phyloP scores from a whole-genome alignment of 148 eudicot species.

The Agrostemma githago region DNA sequence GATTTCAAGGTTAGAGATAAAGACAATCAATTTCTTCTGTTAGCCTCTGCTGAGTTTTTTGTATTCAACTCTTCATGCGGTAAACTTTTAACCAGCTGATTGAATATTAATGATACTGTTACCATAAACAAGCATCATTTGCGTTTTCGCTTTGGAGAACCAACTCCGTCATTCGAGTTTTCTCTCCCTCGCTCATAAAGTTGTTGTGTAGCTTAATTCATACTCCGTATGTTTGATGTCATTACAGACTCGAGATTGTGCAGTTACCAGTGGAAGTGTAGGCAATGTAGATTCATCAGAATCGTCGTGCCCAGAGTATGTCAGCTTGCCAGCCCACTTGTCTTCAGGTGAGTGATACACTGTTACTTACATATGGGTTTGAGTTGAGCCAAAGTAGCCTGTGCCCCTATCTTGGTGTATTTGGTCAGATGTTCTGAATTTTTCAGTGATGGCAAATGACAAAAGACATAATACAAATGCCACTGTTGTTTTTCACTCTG shows the following conservation, averaged over 20 bases:
- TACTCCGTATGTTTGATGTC: not conserved
- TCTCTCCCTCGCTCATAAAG: not conserved
- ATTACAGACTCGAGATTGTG: slow-evolving; percentile 82
- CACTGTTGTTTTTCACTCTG: no score
- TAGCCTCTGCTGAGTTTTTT: not conserved
- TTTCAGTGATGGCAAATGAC: not conserved
- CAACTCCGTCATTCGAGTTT: no score
- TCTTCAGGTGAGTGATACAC: slow-evolving; percentile 45
- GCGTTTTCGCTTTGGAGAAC: not conserved
- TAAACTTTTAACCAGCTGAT: not conserved
- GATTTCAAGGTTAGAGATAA: slow-evolving; percentile 58
- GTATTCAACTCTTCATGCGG: not conserved
- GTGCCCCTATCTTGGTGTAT: not conserved
- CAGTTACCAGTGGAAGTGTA: slow-evolving; percentile 18
- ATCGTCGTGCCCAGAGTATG: slow-evolving; percentile 66
- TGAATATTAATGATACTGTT: not conserved
- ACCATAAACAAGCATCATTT: not conserved
- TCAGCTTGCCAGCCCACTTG: slow-evolving; percentile 58
- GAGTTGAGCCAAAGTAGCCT: not conserved
- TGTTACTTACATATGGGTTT: not conserved
- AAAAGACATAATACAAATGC: not conserved
- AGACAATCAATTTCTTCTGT: not conserved
- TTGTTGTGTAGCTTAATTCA: not conserved
- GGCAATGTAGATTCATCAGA: slow-evolving; percentile 23
- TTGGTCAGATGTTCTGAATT: not conserved